Evolutionary conservation across 2,329 filamentous ascomycete genomes (phyloP), one percentile per base, ranked within the genome.

Genomic region (Stachybotrys echinatus): DNA sequence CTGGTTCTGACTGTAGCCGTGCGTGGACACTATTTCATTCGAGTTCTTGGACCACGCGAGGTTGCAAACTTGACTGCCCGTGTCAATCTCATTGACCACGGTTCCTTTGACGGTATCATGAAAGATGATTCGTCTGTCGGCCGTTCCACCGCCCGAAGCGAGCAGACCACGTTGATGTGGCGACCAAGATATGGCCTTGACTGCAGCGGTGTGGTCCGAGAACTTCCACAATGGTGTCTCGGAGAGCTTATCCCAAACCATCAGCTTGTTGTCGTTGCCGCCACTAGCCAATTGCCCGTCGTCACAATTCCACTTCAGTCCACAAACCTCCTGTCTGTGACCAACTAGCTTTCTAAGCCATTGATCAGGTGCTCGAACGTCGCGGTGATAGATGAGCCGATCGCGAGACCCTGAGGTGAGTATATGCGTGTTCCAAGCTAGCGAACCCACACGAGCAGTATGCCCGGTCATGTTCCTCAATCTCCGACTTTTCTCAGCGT

Each of bases 391-490:
- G 53, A 99, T 99, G 12, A 89, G 75, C 31, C 94, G 87, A 71
- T 99, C 94, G 47, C 94, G 82, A 23, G 92, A 97, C 20, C 94
- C 94, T 3, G 94, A 97, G 0, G 92, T 95, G 20, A 99, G 82
- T 49, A 99, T 96, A 64, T 99, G 94, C 47, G 94, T 91, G 62
- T 99, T 99, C 94, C 94, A 99, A 1, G 94, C 94, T 53, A 99
- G 74, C 23, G 92, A 91, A 21, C 94, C 94, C 38, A 99, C 94
- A 52, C 94, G 84, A 52, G 88, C 90, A 1, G 91, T 94, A 67
- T 99, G 94, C 2, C 94, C 94, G 6, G 90, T 96, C 94, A 99
- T 99, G 7, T 92, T 96, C 57, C 94, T 83, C 52, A 99, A 70
- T 45, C 92, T 83, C 53, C 92, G 83, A 54, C 87, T 84, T 65